Conservation (phyloP, 225 moss, liverwort and hornwort species). For the Marchantia polymorpha region DNA sequence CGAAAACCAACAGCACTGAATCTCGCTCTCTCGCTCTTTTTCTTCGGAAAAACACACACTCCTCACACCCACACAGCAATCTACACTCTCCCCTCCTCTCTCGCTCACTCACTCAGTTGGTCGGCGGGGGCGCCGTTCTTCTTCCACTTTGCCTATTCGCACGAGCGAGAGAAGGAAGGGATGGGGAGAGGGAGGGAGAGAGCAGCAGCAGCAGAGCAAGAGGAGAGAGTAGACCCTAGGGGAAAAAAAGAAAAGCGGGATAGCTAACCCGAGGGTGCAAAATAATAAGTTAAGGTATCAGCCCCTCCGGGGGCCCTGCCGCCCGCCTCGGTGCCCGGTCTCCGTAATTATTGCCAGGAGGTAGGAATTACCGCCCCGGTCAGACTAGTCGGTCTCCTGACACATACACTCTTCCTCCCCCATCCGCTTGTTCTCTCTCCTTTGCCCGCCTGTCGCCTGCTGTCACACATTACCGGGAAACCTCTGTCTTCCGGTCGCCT, state of each 20-base stretch:
- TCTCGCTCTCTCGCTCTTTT: neutral
- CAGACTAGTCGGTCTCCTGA: conserved; percentile 24
- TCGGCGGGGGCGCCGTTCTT: conserved; percentile 18
- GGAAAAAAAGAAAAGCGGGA: conserved; percentile 17
- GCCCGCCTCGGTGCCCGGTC: conserved; percentile 35
- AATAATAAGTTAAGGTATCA: conserved; percentile 34
- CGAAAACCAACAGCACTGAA: conserved; percentile 1
- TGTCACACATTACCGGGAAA: conserved; percentile 37
- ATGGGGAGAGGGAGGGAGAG: neutral
- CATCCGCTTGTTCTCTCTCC: conserved; percentile 1
- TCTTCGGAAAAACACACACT: conserved; percentile 8
- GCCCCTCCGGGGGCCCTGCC: conserved; percentile 21
- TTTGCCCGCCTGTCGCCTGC: conserved; percentile 21
- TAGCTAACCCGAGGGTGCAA: conserved; percentile 14
- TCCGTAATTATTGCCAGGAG: conserved; percentile 37
- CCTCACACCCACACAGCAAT: neutral
- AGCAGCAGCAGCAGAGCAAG: conserved; percentile 3
- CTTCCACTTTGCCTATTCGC: conserved; percentile 11
- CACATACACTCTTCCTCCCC: conserved; percentile 5
- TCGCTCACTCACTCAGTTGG: neutral
- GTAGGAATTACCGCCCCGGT: conserved; percentile 42
- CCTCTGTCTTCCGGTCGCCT: conserved; percentile 10
- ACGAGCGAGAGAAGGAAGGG: conserved; percentile 28
- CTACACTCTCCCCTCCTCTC: neutral
- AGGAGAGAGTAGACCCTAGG: conserved; percentile 23